These are phyloP conservation scores for Apiospora saccharicola DNA, from an alignment of 2,329 filamentous ascomycete genomes.

Conservation along the genomic window DNA sequence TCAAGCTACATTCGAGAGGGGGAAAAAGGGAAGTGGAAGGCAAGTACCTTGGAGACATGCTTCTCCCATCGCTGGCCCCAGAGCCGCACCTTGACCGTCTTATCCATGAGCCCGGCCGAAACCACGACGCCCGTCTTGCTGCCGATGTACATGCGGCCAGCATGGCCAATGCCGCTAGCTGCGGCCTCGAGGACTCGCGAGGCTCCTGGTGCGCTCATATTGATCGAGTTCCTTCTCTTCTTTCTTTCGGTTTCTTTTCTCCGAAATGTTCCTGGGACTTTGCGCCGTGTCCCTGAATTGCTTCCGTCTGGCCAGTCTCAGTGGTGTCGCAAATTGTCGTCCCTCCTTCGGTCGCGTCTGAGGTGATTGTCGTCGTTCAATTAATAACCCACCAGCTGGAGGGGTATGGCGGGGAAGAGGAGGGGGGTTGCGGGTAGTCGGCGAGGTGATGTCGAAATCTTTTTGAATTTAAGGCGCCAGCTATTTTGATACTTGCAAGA, in stretches of 20 bases:
- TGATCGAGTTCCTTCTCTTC: neutral
- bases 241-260: neutral
- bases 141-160: slow-evolving; percentile 54
- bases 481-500: slow-evolving; percentile 9
- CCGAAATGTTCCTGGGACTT: neutral
- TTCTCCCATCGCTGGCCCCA: slow-evolving; percentile 76
- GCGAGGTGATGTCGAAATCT: slow-evolving; percentile 5
- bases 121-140: slow-evolving; percentile 72
- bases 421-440: neutral
- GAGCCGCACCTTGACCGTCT: slow-evolving; percentile 80
- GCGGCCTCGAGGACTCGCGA: slow-evolving; percentile 31
- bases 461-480: neutral
- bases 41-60: slow-evolving; percentile 72
- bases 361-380: neutral
- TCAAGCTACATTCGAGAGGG: too few relatives aligned
- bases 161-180: slow-evolving; percentile 44
- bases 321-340: neutral
- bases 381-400: neutral
- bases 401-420: neutral
- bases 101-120: slow-evolving; percentile 78
- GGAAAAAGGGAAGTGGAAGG: neutral
- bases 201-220: slow-evolving; percentile 21
- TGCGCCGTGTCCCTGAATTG: neutral
- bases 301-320: neutral
- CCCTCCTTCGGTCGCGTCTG: neutral